Conservation (phyloP, 495 filamentous ascomycete genomes). For the Hapsidospora chrysogenum region DNA sequence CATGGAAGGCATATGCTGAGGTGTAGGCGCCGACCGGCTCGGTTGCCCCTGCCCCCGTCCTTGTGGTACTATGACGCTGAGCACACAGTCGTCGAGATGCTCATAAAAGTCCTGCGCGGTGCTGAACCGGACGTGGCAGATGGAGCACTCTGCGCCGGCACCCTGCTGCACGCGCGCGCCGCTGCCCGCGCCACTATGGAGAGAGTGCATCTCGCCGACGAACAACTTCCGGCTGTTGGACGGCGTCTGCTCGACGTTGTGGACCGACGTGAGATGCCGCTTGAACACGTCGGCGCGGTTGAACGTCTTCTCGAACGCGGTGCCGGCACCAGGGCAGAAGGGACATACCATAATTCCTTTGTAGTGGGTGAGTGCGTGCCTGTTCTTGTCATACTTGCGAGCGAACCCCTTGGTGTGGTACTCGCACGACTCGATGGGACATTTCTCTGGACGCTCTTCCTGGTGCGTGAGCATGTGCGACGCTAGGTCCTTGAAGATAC, state of each 20-base stretch:
- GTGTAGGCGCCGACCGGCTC: background rate
- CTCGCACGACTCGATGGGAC: slow-evolving; percentile 84
- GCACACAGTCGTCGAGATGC: slow-evolving; percentile 93
- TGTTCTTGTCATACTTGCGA: slow-evolving; percentile 95
- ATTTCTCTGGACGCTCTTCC: slow-evolving; percentile 88
- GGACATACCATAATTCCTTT: slow-evolving; percentile 99
- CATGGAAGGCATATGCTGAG: too few species aligned
- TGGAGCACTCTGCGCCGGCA: slow-evolving; percentile 84
- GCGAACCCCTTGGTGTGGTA: slow-evolving; percentile 95
- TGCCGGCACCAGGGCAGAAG: slow-evolving; percentile 88
- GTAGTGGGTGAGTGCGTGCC: slow-evolving; percentile 97
- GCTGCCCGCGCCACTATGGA: slow-evolving; percentile 7
- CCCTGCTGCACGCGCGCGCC: slow-evolving; percentile 26
- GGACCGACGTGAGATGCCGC: slow-evolving; percentile 83
- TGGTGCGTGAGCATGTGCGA: slow-evolving; percentile 96
- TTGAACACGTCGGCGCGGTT: slow-evolving; percentile 99
- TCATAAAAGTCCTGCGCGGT: slow-evolving; percentile 98
- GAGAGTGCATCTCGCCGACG: slow-evolving; percentile 3
- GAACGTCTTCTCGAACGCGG: slow-evolving; percentile 90
- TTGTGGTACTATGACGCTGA: slow-evolving; percentile 80
- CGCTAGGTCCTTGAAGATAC: slow-evolving; percentile 85
- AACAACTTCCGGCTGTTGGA: slow-evolving; percentile 74
- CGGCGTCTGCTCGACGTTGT: slow-evolving; percentile 87
- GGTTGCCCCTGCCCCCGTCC: background rate
- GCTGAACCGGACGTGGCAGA: slow-evolving; percentile 74